These are phyloP conservation scores for Rubroshorea leprosula DNA, from an alignment of 345 rosid species.

Conservation along the genomic window DNA sequence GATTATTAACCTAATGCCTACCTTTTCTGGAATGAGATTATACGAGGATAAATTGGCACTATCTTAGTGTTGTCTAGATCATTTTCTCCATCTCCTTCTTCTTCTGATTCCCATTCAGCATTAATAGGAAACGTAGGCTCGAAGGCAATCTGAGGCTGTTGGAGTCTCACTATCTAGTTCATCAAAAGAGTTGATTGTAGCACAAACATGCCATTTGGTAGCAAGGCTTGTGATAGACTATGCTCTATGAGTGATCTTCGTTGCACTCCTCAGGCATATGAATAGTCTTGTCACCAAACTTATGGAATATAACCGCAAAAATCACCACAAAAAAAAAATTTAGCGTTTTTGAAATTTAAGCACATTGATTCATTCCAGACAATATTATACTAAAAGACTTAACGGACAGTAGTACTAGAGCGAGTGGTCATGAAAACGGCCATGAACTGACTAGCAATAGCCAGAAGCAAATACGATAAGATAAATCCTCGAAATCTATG, in stretches of 20 bases:
- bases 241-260: conserved; percentile 85
- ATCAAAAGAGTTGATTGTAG: conserved; percentile 71
- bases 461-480: conserved; percentile 48
- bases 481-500: conserved; percentile 75
- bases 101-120: conserved; percentile 46
- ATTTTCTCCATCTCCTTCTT: conserved; percentile 67
- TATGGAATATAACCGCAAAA: conserved; percentile 67
- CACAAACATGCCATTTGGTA: conserved; percentile 83
- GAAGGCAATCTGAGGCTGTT: conserved; percentile 23
- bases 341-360: neutral
- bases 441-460: conserved; percentile 72
- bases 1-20: conserved; percentile 67
- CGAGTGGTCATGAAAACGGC: conserved; percentile 56
- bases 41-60: conserved; percentile 54
- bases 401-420: conserved; percentile 34
- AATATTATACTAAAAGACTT: neutral
- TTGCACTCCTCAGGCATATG: conserved; percentile 84
- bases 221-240: conserved; percentile 83
- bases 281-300: conserved; percentile 71
- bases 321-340: neutral
- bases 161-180: conserved; percentile 67
- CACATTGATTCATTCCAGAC: neutral
- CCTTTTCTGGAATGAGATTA: conserved; percentile 78
- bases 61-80: conserved; percentile 53
- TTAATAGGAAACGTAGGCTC: conserved; percentile 24